Evolutionary conservation across 129 eudicot species (phyloP), one percentile per base, ranked within the genome.

Genomic region (Erigeron canadensis): DNA sequence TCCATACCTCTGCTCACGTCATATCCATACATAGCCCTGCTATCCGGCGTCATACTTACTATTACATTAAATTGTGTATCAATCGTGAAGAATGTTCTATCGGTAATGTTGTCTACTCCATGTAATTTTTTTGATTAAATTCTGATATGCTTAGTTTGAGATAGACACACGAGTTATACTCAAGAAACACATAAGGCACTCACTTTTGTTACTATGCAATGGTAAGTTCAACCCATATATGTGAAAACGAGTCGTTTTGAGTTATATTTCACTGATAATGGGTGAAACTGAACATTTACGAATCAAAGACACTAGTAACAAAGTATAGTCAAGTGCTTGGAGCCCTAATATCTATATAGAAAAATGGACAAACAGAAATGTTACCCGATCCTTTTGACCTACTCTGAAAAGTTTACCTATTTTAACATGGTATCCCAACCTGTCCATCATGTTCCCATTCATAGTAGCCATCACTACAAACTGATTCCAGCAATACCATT

Each of bases 21-120:
- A 79, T 95, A 84, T 74, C 93, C 95, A 72, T 88, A 74, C 65
- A 86, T 90, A 41, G 96, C 99, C 4, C 70, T 86, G 93, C 77
- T 95, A 19, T 86, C 96, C 4, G 99, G 99, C 61, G 18, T 81
- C 67, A 72, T 81, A 63, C 91, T 90, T 22, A 2, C 85, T 3
- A 38, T 88, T 63, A 69, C 82, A 63, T 38, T 95, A 62, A 88
- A 76, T 65, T 70, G 71, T 56, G 97, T 97, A 45, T 95, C 99
- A 28, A 61, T 90, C 11, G 1, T 81, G 58, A 95, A 95, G 94
- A 95, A 86, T 40, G 76, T 80, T 43, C 44, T 95, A 4, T 86
- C 97, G 5, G 96, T 90, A 87, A 87, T 96, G 83, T 77, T 23
- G 38, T 42, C 69, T 59, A 47, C 57, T 41, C 51, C 21, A 58